Base-by-base conservation (phyloP, 306 rosid species). In the Inga oerstediana region DNA sequence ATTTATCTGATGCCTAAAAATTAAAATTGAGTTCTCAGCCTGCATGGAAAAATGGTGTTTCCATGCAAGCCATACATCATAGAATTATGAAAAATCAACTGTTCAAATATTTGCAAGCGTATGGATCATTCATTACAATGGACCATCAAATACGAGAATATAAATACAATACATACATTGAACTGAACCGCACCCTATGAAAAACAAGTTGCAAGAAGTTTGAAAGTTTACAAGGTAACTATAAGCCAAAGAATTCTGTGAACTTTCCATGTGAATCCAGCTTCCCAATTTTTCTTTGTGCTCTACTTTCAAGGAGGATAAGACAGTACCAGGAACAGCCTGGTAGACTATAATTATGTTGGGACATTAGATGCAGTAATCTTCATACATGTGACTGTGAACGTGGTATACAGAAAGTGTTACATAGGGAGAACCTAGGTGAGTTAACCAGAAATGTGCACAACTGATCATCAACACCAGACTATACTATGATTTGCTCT, bases 401-500 rank as follows among this genome's bases (percentile, higher is more conserved):
- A 86, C 24, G 80, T 73, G 73, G 44, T 39, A 54, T 82, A 71
- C 64, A 58, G 27, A 56, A 20, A 19, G 56, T n/a, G 32, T 64
- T 61, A 79, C 72, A 58, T 81, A 77, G 32, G 35, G 70, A 84
- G 58, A 86, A 79, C 68, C 62, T 68, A 62, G 46, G 86, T 84
- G 83, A 85, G 87, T 86, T 46, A 58, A 78, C 79, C 87, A 76
- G 72, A 61, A 64, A 75, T 76, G 61, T 75, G 67, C 76, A 79
- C 2, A 30, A 79, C 51, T 44, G 19, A 80, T 70, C 64, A 74
- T 11, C 20, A 16, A 54, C 30, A 32, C 66, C 71, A 75, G 54
- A 67, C 59, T 62, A 89, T 75, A 87, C 89, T 20, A 83, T 73
- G 80, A 89, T 88, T 81, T 88, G 85, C 78, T 92, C 93, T 72